A percentile compares a stretch with the other conserved stretches of the same genome.
Conservation (phyloP, 2,329 filamentous ascomycete genomes). For the Nemania sp. region DNA sequence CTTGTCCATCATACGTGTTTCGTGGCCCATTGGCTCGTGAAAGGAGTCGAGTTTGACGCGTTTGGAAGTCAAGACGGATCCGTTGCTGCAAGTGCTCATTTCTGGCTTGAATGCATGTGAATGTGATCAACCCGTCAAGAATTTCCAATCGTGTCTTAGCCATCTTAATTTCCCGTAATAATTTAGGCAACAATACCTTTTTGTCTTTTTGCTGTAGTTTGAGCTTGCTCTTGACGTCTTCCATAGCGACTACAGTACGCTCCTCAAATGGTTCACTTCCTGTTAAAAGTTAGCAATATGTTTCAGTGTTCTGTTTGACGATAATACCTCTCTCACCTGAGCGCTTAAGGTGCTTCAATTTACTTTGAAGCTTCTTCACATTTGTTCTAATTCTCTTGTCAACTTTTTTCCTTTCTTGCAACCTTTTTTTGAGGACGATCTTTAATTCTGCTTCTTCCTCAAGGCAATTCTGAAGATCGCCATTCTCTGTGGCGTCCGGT, state of each 20-base stretch:
- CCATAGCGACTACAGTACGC: too few relatives aligned
- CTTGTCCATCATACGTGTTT: slow-evolving; percentile 19
- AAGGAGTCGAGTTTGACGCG: slow-evolving; percentile 7
- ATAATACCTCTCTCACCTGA: too few relatives aligned
- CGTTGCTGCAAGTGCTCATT: background rate
- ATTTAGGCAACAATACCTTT: too few relatives aligned
- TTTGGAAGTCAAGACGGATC: background rate
- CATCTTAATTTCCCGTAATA: background rate
- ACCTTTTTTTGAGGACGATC: background rate
- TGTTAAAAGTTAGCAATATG: too few relatives aligned
- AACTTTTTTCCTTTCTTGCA: background rate
- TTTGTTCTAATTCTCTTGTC: background rate
- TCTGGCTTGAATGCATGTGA: slow-evolving; percentile 12
- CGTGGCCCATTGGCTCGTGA: background rate
- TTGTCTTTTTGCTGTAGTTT: too few relatives aligned
- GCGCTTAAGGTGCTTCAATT: too few relatives aligned
- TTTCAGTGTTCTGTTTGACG: too few relatives aligned
- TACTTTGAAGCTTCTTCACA: background rate
- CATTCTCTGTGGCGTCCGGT: slow-evolving; percentile 6
- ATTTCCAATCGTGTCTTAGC: background rate
- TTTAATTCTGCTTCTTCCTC: background rate
- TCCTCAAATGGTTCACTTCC: too few relatives aligned
- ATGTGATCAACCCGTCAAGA: background rate
- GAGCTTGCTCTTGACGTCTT: too few relatives aligned
- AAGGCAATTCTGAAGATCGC: background rate